Evolutionary conservation across 1,284 basidiomycete genomes (phyloP).

Genomic region (Irpex lacteus): DNA sequence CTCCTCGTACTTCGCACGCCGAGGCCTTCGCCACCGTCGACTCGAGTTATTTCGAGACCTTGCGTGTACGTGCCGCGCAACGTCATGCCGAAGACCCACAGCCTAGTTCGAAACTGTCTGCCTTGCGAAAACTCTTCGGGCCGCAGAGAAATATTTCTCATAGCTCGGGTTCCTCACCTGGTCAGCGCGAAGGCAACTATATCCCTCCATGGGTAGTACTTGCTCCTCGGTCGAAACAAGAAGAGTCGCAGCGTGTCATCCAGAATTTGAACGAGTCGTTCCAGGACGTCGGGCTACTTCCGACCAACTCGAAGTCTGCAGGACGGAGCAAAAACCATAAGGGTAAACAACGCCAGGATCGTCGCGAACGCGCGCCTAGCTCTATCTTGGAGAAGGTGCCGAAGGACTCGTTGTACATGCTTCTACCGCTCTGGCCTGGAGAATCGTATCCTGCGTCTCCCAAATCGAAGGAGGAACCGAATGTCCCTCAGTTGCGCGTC

Average conservation of each 20-base stretch:
- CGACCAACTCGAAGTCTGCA: slow-evolving; percentile 37
- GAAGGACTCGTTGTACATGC: slow-evolving; percentile 70
- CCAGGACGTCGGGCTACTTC: slow-evolving; percentile 74
- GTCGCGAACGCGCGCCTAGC: slow-evolving; percentile 30
- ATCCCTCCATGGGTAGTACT: slow-evolving; percentile 68
- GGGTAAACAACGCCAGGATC: slow-evolving; percentile 15
- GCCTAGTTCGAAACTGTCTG: slow-evolving; percentile 19
- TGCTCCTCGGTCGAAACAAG: slow-evolving; percentile 58
- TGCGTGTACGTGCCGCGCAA: slow-evolving; percentile 32
- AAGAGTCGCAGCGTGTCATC: slow-evolving; percentile 64
- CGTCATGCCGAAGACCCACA: slow-evolving; percentile 24
- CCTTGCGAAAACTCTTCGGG: slow-evolving; percentile 23
- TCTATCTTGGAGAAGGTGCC: slow-evolving; percentile 61
- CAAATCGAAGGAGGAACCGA: slow-evolving; percentile 26
- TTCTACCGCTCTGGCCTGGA: slow-evolving; percentile 79
- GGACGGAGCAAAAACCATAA: slow-evolving; percentile 26
- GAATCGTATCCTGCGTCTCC: slow-evolving; percentile 49
- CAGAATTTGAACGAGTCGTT: slow-evolving; percentile 71
- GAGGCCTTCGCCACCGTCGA: slow-evolving; percentile 74
- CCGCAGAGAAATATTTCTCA: slow-evolving; percentile 21
- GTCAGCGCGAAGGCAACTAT: slow-evolving; percentile 26
- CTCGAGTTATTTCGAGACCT: slow-evolving; percentile 52
- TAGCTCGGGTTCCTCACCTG: slow-evolving; percentile 15
- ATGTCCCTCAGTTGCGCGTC: slow-evolving; percentile 40
- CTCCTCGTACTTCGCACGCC: slow-evolving; percentile 62